Conservation (phyloP, 2,329 filamentous ascomycete species). For the Xylaria sp. region DNA sequence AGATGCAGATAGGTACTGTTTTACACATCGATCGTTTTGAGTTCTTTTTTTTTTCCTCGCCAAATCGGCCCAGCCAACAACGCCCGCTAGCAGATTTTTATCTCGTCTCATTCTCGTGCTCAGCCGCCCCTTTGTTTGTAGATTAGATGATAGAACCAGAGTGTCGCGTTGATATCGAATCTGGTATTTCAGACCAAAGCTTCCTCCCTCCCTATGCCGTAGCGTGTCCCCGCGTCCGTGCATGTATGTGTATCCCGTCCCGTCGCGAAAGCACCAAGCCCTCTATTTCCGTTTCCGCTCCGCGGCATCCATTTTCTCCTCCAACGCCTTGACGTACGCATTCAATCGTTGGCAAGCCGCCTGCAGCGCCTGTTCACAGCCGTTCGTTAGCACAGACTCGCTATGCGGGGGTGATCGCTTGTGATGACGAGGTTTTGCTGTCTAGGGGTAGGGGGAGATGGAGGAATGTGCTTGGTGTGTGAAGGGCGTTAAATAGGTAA, state of each 20-base stretch:
- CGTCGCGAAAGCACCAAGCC: slow-evolving; percentile 1
- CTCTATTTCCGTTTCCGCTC: slow-evolving; percentile 69
- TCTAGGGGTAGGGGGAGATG: neutral
- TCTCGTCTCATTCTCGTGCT: neutral
- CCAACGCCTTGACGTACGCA: slow-evolving; percentile 79
- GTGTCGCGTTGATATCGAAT: slow-evolving; percentile 2
- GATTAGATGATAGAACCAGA: slow-evolving; percentile 13
- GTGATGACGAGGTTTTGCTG: neutral
- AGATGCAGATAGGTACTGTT: slow-evolving; percentile 23
- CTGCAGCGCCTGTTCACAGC: slow-evolving; percentile 73
- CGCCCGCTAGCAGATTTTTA: slow-evolving; percentile 24
- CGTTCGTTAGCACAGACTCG: slow-evolving; percentile 21
- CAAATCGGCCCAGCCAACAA: slow-evolving; percentile 13
- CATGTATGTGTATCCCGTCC: slow-evolving; percentile 5
- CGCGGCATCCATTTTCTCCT: slow-evolving; percentile 74
- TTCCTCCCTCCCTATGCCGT: slow-evolving; percentile 3
- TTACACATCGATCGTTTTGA: too few species aligned
- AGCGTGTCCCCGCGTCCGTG: neutral
- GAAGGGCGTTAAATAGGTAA: slow-evolving; percentile 14
- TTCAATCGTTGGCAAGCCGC: slow-evolving; percentile 84
- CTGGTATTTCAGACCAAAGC: neutral
- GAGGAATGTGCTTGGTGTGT: slow-evolving; percentile 5
- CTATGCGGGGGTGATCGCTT: slow-evolving; percentile 7
- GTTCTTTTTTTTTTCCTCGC: neutral
- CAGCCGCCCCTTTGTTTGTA: neutral